Evolutionary conservation across 2,329 filamentous ascomycete species (phyloP).

Genomic region (Fusarium graminum): DNA sequence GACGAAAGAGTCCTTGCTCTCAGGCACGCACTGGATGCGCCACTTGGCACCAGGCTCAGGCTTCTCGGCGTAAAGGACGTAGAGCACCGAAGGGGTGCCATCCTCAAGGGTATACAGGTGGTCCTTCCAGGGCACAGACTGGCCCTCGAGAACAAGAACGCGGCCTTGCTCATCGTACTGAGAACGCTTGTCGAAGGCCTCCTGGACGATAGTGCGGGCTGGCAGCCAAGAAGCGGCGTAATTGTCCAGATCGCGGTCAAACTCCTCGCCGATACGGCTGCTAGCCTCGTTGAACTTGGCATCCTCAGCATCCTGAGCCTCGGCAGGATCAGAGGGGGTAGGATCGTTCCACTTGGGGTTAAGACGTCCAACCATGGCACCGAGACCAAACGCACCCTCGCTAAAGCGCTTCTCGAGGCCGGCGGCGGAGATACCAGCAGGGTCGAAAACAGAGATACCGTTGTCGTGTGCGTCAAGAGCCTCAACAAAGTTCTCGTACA

Average conservation of each 20-base stretch:
- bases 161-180: constrained; percentile 80
- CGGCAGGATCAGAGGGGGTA: constrained; percentile 61
- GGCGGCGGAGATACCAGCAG: constrained; percentile 74
- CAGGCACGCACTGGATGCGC: constrained; percentile 93
- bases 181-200: constrained; percentile 77
- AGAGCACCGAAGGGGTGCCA: constrained; percentile 73
- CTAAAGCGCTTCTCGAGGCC: constrained; percentile 86
- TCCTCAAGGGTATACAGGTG: constrained; percentile 90
- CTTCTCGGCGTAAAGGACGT: constrained; percentile 92
- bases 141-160: constrained; percentile 81
- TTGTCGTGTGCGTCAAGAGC: constrained; percentile 98
- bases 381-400: constrained; percentile 84
- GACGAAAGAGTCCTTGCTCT: constrained; percentile 86
- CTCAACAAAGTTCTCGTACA: constrained; percentile 95
- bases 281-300: constrained; percentile 82
- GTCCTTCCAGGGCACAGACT: constrained; percentile 94
- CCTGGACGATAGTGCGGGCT: constrained; percentile 81
- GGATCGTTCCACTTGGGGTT: constrained; percentile 86
- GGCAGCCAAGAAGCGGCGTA: constrained; percentile 86
- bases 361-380: constrained; percentile 82
- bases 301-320: constrained; percentile 81
- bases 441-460: constrained; percentile 86
- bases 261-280: constrained; percentile 88
- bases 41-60: constrained; percentile 82
- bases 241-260: constrained; percentile 83